Evolutionary conservation across 352 stramenopile genomes (phyloP), one percentile per base, ranked within the genome.

Genomic region (Phytophthora fragariae): DNA sequence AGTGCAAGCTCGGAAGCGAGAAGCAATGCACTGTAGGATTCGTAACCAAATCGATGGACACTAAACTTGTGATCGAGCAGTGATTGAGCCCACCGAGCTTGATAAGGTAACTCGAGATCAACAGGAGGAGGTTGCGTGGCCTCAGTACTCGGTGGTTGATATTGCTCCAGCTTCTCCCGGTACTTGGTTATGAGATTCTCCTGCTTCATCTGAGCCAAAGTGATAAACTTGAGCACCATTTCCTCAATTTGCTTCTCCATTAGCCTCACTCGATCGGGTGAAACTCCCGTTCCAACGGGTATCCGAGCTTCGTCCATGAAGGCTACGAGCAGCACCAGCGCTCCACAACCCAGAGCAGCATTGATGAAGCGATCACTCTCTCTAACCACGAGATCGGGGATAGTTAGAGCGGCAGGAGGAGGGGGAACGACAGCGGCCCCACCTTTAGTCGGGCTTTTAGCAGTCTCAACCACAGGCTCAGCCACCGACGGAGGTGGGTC

Each of bases 301-400:
- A 72, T 54, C 0, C 83, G 83, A 19, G 76, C 70, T 9, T 61
- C 21, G 33, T 92, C 83, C 11, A 82, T 75, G 17, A 84, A 83
- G 10, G 83, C 64, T 5, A 91, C 14, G 4, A 92, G 54, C 1
- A 80, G 53, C 15, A 89, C 83, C 1, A 92, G 60, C 9, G 53
- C 63, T 9, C 82, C 83, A n/a, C 66, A 65, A 8, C 53, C 63
- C 4, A 89, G 17, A 0, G 73, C 78, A 15, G 56, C 64, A 62
- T 89, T 91, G 47, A 86, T 39, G 19, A 90, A 88, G 8, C 76
- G 58, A 19, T 90, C 75, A 1, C 60, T 74, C 44, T 89, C 78
- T 54, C 5, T 65, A 10, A 64, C 27, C 6, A 76, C 58, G 15
- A 75, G 35, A 4, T 76, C 57, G 46, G 72, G 72, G 35, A 76